phyloP scores from a whole-genome alignment of 2,329 filamentous ascomycete species.

The Fusarium multiceps region DNA sequence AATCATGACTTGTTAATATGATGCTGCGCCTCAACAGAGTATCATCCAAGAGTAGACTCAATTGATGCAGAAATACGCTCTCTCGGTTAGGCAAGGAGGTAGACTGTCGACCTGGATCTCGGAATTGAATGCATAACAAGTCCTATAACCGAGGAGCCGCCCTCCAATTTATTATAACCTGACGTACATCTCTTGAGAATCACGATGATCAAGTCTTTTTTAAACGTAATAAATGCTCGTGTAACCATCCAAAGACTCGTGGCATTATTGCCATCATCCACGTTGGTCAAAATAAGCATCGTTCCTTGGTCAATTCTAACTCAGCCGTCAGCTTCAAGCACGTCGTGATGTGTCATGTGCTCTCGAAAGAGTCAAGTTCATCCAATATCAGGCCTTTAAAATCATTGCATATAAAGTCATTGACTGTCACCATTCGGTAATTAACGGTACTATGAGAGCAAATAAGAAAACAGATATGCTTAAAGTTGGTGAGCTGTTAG shows the following conservation, averaged over 20 bases:
- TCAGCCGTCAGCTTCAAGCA: slow-evolving; percentile 17
- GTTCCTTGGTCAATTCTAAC: neutral
- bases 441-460: neutral
- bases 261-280: slow-evolving; percentile 16
- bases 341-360: neutral
- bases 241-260: slow-evolving; percentile 30
- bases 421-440: neutral
- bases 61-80: neutral
- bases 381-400: neutral
- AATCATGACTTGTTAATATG: slow-evolving; percentile 5
- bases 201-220: neutral
- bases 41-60: slow-evolving; percentile 13
- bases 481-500: neutral
- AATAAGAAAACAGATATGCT: neutral
- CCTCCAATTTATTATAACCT: neutral
- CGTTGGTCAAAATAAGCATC: slow-evolving; percentile 1
- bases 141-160: neutral
- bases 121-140: neutral
- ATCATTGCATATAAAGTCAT: neutral
- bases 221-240: slow-evolving; percentile 9
- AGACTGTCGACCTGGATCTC: neutral
- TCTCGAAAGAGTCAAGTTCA: slow-evolving; percentile 5
- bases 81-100: neutral
- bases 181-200: neutral
- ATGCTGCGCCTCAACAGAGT: slow-evolving; percentile 28